Conservation (phyloP, 2,329 filamentous ascomycete species). For the Aureobasidium sp. region DNA sequence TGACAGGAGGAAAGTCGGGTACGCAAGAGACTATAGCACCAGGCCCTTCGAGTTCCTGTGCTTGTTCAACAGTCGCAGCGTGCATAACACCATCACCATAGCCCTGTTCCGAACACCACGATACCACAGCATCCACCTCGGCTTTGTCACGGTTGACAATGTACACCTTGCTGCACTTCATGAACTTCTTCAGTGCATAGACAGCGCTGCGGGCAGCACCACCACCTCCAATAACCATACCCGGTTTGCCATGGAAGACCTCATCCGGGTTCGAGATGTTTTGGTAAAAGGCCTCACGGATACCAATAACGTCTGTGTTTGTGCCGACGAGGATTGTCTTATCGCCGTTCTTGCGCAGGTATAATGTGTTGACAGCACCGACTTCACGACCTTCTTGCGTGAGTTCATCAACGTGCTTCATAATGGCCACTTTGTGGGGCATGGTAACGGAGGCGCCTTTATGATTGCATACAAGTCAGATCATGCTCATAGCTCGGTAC, state of each 20-base stretch:
- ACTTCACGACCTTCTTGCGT: conserved; percentile 65
- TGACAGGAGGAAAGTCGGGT: conserved; percentile 60
- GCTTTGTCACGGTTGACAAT: conserved; percentile 63
- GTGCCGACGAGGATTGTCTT: conserved; percentile 56
- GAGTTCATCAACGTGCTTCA: conserved; percentile 63
- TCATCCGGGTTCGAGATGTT: conserved; percentile 36
- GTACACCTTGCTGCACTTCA: conserved; percentile 62
- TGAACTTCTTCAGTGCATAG: conserved; percentile 52
- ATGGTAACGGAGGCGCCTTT: conserved; percentile 62
- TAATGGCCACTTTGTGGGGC: conserved; percentile 74
- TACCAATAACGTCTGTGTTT: conserved; percentile 74
- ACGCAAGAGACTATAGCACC: conserved; percentile 65
- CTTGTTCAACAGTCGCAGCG: conserved; percentile 54
- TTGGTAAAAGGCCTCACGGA: conserved; percentile 59
- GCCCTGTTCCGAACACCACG: conserved; percentile 52
- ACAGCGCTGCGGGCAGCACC: conserved; percentile 71
- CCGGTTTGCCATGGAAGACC: conserved; percentile 52
- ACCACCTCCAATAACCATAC: conserved; percentile 67
- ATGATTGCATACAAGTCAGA: not conserved
- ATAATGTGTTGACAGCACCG: conserved; percentile 74
- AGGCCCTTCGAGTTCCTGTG: conserved; percentile 48
- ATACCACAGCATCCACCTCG: conserved; percentile 60
- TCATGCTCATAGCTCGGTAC: not conserved
- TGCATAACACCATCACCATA: conserved; percentile 55
- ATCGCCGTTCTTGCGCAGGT: conserved; percentile 47